Conservation (phyloP, 305 asterid species). For the Fraxinus platypoda region DNA sequence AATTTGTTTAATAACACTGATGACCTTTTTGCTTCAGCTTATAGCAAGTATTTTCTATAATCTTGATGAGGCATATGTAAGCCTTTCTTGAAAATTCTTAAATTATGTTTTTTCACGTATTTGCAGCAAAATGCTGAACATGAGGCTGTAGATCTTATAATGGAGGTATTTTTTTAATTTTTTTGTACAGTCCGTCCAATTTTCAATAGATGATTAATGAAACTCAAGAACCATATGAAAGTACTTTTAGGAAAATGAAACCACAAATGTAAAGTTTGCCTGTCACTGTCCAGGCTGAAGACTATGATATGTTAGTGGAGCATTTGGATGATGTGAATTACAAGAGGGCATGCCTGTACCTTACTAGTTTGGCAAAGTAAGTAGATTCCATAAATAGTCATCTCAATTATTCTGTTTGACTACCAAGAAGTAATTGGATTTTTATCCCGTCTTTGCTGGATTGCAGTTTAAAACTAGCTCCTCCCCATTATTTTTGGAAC, state of each 20-base stretch:
- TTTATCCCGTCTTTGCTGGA: neutral
- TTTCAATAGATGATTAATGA: neutral
- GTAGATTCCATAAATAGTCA: conserved; percentile 23
- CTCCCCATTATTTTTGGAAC: neutral
- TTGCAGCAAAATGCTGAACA: conserved; percentile 98
- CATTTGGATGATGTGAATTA: conserved; percentile 71
- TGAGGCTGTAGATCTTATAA: conserved; percentile 97
- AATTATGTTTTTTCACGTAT: conserved; percentile 7
- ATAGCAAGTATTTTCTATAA: neutral
- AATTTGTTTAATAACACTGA: neutral
- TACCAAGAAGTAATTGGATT: neutral
- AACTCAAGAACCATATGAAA: neutral
- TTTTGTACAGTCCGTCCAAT: neutral
- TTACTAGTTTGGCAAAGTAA: conserved; percentile 84
- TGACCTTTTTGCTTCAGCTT: neutral
- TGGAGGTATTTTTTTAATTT: conserved; percentile 65
- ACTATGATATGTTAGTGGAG: conserved; percentile 74
- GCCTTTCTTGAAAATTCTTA: conserved; percentile 15
- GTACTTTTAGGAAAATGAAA: neutral
- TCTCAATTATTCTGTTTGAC: neutral
- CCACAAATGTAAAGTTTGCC: conserved; percentile 2
- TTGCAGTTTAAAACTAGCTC: neutral
- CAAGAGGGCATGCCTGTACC: conserved; percentile 85
- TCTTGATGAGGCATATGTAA: neutral
- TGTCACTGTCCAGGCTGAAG: conserved; percentile 63